Conservation (phyloP, 257 asterid species). For the Forsythia viridissima region DNA sequence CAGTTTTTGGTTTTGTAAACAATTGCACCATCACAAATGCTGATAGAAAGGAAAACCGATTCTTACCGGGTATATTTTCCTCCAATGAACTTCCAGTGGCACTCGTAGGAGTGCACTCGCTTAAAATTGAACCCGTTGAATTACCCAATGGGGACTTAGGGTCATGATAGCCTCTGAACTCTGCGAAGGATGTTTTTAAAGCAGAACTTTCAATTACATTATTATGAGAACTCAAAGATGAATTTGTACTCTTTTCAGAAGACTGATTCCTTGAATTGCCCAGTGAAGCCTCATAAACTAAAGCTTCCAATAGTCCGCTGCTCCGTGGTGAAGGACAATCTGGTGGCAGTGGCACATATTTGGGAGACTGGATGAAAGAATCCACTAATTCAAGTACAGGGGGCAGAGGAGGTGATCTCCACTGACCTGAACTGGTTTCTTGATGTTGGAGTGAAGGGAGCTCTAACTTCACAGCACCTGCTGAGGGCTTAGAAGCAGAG, state of each 20-base stretch:
- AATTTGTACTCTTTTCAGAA: constrained; percentile 35
- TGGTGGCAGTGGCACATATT: constrained; percentile 37
- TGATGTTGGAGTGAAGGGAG: constrained; percentile 90
- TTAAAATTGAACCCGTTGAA: constrained; percentile 37
- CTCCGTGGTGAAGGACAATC: constrained; percentile 54
- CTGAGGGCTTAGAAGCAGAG: constrained; percentile 67
- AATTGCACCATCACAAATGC: background rate
- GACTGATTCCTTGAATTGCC: constrained; percentile 43
- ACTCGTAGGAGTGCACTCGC: constrained; percentile 38
- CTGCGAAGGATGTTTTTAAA: constrained; percentile 32
- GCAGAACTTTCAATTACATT: constrained; percentile 38
- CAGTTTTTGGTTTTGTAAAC: background rate
- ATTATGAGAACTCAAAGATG: constrained; percentile 40
- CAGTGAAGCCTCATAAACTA: constrained; percentile 53
- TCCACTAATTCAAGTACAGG: constrained; percentile 51
- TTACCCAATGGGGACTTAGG: constrained; percentile 42
- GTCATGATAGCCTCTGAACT: constrained; percentile 38
- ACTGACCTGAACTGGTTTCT: constrained; percentile 44
- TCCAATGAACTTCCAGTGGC: constrained; percentile 37
- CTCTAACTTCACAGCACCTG: constrained; percentile 66
- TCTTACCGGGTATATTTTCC: constrained; percentile 36
- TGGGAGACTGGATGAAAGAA: constrained; percentile 46
- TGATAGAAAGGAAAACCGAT: background rate
- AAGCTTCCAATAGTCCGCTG: constrained; percentile 70
- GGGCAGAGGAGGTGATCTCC: constrained; percentile 32